Evolutionary conservation across 2,329 filamentous ascomycete genomes (phyloP).

Genomic region (Stromatinia cepivora): DNA sequence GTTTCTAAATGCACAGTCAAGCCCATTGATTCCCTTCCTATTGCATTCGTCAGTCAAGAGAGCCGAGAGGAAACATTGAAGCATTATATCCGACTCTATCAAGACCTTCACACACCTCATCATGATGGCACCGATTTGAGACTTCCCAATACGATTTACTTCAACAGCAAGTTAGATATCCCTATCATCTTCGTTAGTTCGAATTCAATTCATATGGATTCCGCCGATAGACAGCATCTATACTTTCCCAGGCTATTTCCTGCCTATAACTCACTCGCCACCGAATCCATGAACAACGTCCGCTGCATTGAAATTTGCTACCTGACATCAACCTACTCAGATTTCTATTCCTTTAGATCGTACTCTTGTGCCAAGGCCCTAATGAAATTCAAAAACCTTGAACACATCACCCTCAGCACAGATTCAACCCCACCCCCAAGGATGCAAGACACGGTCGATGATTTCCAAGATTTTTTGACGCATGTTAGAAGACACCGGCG

Average conservation of each 20-base stretch:
- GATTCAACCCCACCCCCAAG: too few relatives aligned
- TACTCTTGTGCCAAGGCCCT: not conserved
- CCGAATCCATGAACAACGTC: not conserved
- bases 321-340: accelerated
- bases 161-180: not conserved
- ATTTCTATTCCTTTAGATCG: not conserved
- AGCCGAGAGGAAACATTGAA: not conserved
- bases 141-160: not conserved
- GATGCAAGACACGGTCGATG: too few relatives aligned
- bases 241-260: not conserved
- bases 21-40: not conserved
- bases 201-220: not conserved
- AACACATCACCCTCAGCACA: not conserved
- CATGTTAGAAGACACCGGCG: too few relatives aligned
- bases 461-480: too few relatives aligned
- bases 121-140: not conserved
- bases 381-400: not conserved
- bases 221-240: not conserved
- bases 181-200: not conserved
- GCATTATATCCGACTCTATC: not conserved
- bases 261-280: not conserved
- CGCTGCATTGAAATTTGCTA: not conserved
- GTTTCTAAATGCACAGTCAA: not conserved
- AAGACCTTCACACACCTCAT: not conserved
- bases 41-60: not conserved